phyloP scores from a whole-genome alignment of 495 filamentous ascomycete genomes.

The Alectoria sarmentosa region DNA sequence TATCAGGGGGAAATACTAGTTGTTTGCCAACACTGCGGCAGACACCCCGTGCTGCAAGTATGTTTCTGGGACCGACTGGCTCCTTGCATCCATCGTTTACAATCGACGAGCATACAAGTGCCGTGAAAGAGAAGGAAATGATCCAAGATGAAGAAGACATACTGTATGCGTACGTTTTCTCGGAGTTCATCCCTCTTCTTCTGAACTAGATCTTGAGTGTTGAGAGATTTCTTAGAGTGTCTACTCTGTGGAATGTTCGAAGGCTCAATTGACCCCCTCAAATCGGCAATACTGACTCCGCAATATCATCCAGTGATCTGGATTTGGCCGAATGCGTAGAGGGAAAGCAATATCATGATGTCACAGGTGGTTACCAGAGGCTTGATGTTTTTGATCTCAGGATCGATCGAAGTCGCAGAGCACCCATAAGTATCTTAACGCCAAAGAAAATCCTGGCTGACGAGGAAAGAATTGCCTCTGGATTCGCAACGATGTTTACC shows the following conservation, averaged over 20 bases:
- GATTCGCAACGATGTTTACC: too few species aligned
- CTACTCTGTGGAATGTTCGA: too few species aligned
- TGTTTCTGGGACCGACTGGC: slow-evolving; percentile 1
- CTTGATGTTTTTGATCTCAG: not conserved
- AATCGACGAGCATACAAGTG: not conserved
- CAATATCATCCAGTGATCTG: too few species aligned
- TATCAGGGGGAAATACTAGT: too few species aligned
- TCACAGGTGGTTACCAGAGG: too few species aligned
- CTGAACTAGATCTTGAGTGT: too few species aligned
- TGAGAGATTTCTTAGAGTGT: too few species aligned
- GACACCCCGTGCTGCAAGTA: not conserved
- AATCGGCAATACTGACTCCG: too few species aligned
- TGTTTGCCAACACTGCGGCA: not conserved
- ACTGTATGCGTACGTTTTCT: not conserved
- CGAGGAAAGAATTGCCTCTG: too few species aligned
- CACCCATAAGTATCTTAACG: not conserved
- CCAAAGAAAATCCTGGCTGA: too few species aligned
- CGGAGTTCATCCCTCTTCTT: too few species aligned
- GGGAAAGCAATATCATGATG: slow-evolving; percentile 2
- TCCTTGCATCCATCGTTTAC: not conserved
- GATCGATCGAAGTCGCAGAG: not conserved
- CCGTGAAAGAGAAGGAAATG: not conserved
- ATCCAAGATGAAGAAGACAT: not conserved
- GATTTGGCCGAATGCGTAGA: not conserved
- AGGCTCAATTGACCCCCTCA: too few species aligned